Evolutionary conservation across 1,139 yeast genomes (phyloP).

Genomic region (Magnusiomyces tetraspermus): DNA sequence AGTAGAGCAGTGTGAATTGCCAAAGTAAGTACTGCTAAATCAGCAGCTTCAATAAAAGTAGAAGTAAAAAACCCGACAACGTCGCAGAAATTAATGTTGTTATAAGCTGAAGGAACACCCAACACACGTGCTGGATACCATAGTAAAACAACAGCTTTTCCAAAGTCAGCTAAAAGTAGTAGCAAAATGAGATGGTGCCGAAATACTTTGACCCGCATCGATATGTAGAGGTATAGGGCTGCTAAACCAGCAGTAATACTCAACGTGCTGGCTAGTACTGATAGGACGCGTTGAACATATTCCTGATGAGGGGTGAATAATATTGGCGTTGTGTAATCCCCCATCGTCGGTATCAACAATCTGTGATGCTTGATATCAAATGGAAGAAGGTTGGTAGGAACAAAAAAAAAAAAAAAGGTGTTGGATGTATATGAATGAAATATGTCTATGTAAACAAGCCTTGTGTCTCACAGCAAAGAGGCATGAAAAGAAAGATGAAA

Average conservation of each 20-base stretch:
- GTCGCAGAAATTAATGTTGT: constrained; percentile 50
- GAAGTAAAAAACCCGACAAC: constrained; percentile 82
- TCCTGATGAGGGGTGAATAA: constrained; percentile 20
- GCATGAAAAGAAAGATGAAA: too few relatives aligned
- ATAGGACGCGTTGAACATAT: constrained; percentile 22
- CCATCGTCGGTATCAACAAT: not conserved
- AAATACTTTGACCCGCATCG: constrained; percentile 27
- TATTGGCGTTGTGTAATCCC: constrained; percentile 3
- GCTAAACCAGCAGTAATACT: constrained; percentile 28
- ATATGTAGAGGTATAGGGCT: constrained; percentile 28
- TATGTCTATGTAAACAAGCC: too few relatives aligned
- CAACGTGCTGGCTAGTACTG: constrained; percentile 27
- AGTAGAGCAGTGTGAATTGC: constrained; percentile 75
- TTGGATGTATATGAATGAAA: too few relatives aligned
- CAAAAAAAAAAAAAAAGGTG: too few relatives aligned
- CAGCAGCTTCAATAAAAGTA: constrained; percentile 77
- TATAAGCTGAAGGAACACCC: constrained; percentile 41
- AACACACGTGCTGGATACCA: constrained; percentile 62
- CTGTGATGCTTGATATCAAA: not conserved
- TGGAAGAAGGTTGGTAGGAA: not conserved
- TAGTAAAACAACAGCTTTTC: constrained; percentile 62
- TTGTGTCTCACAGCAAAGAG: too few relatives aligned
- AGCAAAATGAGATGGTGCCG: constrained; percentile 47
- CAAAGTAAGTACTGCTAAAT: constrained; percentile 70
- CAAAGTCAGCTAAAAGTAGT: constrained; percentile 58